Percentiles rank a stretch among this genome's conserved stretches.
phyloP scores from a whole-genome alignment of 106 monocot species.

The Ottelia alismoides region DNA sequence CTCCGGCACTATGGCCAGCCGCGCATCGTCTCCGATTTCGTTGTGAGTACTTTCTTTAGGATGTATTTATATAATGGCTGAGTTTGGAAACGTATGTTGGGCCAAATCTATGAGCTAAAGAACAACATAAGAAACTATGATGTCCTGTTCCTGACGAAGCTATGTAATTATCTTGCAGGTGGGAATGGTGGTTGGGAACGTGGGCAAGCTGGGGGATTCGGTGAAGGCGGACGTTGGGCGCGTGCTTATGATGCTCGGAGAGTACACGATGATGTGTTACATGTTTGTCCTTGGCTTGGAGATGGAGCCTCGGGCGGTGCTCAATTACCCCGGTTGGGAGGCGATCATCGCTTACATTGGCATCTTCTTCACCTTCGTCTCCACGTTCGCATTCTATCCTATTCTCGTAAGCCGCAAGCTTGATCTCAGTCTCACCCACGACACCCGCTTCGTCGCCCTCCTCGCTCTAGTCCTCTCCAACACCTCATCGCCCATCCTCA shows the following conservation, averaged over 20 bases:
- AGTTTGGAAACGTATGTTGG: no score
- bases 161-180: constrained; percentile 13
- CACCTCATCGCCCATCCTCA: constrained; percentile 48
- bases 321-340: constrained; percentile 14
- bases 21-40: constrained; percentile 41
- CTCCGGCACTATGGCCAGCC: constrained; percentile 50
- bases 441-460: constrained; percentile 5
- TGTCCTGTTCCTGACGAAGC: no score
- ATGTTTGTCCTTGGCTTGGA: constrained; percentile 57
- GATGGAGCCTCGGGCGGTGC: constrained; percentile 40
- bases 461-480: constrained; percentile 24
- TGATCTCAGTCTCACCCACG: not conserved
- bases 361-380: constrained; percentile 18
- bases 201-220: not conserved
- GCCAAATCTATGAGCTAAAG: no score
- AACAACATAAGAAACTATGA: no score
- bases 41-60: constrained; percentile 16
- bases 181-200: constrained; percentile 25
- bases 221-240: constrained; percentile 2
- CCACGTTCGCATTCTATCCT: constrained; percentile 13
- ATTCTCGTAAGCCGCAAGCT: constrained; percentile 1
- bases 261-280: constrained; percentile 25
- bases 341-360: constrained; percentile 28
- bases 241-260: constrained; percentile 3
- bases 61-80: no score